Evolutionary conservation across 768 basidiomycete genomes (phyloP).

Genomic region (Sporobolomyces phaffii): DNA sequence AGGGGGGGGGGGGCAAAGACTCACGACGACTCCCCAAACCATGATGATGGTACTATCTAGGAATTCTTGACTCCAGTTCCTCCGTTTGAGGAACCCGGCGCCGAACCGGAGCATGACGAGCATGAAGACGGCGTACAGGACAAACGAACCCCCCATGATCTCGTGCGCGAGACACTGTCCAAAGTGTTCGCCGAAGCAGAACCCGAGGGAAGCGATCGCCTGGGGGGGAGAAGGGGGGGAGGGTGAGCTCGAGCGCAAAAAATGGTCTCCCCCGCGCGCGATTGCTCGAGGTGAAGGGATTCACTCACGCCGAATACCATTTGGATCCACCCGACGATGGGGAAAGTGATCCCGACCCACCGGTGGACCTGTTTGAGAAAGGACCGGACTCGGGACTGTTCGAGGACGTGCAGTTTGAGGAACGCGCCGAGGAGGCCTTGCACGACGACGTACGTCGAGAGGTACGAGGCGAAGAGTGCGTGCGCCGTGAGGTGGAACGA

Average conservation of each 20-base stretch:
- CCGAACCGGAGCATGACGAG: constrained; percentile 70
- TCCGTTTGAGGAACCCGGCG: constrained; percentile 58
- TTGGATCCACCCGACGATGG: constrained; percentile 79
- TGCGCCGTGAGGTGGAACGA: constrained; percentile 69
- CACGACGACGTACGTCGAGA: constrained; percentile 50
- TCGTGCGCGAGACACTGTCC: constrained; percentile 63
- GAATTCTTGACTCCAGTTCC: constrained; percentile 46
- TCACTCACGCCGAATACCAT: constrained; percentile 67
- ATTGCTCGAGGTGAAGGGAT: neutral
- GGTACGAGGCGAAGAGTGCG: constrained; percentile 60
- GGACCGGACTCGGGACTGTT: constrained; percentile 61
- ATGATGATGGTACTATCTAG: constrained; percentile 46
- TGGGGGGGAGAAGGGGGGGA: neutral
- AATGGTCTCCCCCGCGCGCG: too few relatives aligned
- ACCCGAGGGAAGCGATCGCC: constrained; percentile 51
- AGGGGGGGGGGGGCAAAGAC: too few relatives aligned
- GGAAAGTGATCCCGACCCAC: constrained; percentile 74
- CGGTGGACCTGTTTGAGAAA: constrained; percentile 67
- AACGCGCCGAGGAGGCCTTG: constrained; percentile 76
- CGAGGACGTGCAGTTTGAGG: constrained; percentile 84
- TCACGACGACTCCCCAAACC: constrained; percentile 56
- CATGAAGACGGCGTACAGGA: constrained; percentile 77
- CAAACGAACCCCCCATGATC: constrained; percentile 69
- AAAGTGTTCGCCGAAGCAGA: constrained; percentile 69
- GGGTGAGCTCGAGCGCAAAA: too few relatives aligned